phyloP scores from a whole-genome alignment of 345 rosid species.

The Ceriops tagal region DNA sequence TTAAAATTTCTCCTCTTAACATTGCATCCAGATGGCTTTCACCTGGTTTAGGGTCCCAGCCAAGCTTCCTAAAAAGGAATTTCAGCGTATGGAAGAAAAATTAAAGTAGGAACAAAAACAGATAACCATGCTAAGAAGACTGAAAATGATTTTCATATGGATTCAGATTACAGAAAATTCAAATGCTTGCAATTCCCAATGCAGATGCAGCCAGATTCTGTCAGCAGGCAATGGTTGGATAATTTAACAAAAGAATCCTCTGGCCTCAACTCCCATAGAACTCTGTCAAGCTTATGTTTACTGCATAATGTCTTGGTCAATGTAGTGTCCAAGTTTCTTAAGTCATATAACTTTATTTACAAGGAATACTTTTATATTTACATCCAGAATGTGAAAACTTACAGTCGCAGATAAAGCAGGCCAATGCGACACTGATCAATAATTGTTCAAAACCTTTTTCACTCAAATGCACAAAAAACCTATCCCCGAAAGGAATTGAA shows the following conservation, averaged over 20 bases:
- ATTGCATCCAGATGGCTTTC: conserved; percentile 89
- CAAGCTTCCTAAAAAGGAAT: conserved; percentile 57
- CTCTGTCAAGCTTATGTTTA: too few relatives aligned
- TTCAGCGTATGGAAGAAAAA: conserved; percentile 8
- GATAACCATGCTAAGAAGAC: background rate
- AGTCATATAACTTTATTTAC: too few relatives aligned
- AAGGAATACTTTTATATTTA: too few relatives aligned
- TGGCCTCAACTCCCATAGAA: too few relatives aligned
- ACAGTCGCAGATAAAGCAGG: too few relatives aligned
- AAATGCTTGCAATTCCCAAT: background rate
- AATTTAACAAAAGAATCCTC: too few relatives aligned
- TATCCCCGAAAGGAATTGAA: background rate
- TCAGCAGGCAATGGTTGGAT: too few relatives aligned
- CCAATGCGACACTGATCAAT: too few relatives aligned
- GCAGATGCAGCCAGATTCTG: too few relatives aligned
- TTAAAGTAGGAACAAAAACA: background rate
- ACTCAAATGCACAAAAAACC: background rate
- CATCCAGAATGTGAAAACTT: too few relatives aligned
- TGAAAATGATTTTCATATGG: background rate
- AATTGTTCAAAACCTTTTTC: background rate
- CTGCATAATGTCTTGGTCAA: too few relatives aligned
- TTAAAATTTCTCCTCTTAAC: conserved; percentile 90
- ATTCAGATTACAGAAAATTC: background rate
- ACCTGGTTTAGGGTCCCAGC: conserved; percentile 86
- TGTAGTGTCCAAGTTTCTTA: too few relatives aligned